These are phyloP conservation scores for Colletotrichum echinochloae DNA, from an alignment of 2,329 filamentous ascomycete species.

Conservation along the genomic window DNA sequence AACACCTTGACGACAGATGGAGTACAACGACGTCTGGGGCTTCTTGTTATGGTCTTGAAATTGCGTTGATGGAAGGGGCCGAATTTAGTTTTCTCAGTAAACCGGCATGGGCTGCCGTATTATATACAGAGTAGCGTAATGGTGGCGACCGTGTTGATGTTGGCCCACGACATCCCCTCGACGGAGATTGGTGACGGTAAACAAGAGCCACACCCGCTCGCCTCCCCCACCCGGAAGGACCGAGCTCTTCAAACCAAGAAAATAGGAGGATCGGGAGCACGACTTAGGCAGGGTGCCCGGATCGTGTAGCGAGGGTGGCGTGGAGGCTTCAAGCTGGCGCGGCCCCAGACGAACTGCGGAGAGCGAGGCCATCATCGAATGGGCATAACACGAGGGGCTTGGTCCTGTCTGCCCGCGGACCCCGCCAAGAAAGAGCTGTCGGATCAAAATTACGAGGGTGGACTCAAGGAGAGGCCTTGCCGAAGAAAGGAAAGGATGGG, in stretches of 20 bases:
- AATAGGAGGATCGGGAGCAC: constrained; percentile 31
- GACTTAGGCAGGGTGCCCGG: constrained; percentile 3
- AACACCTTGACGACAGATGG: background rate
- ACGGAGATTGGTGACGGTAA: constrained; percentile 4
- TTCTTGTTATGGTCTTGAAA: constrained; percentile 6
- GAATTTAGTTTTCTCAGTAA: background rate
- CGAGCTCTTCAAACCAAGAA: constrained; percentile 21
- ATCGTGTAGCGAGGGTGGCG: constrained; percentile 18
- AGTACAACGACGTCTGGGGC: constrained; percentile 8
- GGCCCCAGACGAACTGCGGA: background rate
- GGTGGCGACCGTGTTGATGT: constrained; percentile 13
- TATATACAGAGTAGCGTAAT: constrained; percentile 25
- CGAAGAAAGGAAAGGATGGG: constrained; percentile 25
- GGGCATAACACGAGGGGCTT: constrained; percentile 5
- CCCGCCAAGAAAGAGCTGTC: constrained; percentile 5
- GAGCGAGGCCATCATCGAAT: constrained; percentile 7
- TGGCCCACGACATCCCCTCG: constrained; percentile 10
- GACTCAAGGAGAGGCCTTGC: constrained; percentile 16
- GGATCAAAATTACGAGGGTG: constrained; percentile 4
- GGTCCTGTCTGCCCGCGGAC: background rate
- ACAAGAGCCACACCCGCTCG: constrained; percentile 5
- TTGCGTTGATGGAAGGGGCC: constrained; percentile 14
- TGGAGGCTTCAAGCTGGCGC: constrained; percentile 13
- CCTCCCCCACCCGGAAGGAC: constrained; percentile 7
- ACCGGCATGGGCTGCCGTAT: constrained; percentile 2